Percentiles rank a stretch among this genome's conserved stretches.
These are phyloP conservation scores for Aspergillus persii DNA, from an alignment of 2,329 filamentous ascomycete species.

Conservation along the genomic window DNA sequence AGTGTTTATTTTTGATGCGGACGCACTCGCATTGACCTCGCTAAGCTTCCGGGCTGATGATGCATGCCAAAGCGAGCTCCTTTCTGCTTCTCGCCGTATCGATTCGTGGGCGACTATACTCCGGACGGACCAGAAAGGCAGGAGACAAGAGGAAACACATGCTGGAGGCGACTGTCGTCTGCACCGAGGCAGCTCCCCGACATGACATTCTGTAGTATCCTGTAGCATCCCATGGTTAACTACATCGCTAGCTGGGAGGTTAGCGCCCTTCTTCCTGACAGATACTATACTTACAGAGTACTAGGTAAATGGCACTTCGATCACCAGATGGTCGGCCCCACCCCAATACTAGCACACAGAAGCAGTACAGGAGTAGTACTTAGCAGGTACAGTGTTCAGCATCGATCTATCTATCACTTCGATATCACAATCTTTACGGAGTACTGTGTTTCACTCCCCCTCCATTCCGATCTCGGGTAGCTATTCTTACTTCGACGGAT, in stretches of 20 bases:
- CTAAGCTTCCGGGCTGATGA: conserved; percentile 5
- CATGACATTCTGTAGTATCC: not conserved
- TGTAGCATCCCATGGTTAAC: not conserved
- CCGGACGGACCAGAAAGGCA: not conserved
- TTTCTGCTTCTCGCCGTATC: not conserved
- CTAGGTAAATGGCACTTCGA: not conserved
- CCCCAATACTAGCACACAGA: too few species aligned
- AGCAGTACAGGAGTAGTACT: too few species aligned
- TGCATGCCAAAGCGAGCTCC: not conserved
- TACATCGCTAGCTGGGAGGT: not conserved
- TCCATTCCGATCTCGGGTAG: not conserved
- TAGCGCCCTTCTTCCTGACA: not conserved
- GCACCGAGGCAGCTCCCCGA: not conserved
- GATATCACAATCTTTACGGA: not conserved
- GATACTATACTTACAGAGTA: too few species aligned
- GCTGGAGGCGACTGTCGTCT: not conserved
- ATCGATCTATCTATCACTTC: not conserved
- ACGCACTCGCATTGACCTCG: conserved; percentile 1
- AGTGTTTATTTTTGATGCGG: not conserved
- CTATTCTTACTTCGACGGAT: not conserved
- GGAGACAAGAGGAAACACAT: not conserved
- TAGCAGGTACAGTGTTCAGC: not conserved
- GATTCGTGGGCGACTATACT: not conserved
- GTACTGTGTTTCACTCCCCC: too few species aligned
- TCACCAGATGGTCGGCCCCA: not conserved